Conservation (phyloP, 768 basidiomycete species). For the Auricularia sp. region DNA sequence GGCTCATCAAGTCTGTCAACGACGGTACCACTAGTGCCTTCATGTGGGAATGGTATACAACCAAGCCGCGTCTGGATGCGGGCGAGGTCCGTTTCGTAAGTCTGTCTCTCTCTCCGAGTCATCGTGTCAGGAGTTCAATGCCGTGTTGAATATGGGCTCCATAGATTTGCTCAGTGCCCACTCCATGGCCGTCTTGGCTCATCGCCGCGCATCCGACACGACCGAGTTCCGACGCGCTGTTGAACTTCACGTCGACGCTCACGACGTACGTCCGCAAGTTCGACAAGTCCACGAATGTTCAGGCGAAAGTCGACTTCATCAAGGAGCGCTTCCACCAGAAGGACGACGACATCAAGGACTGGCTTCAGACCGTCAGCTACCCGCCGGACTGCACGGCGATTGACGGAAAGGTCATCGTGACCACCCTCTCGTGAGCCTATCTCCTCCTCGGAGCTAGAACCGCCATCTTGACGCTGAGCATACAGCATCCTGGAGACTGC, state of each 20-base stretch:
- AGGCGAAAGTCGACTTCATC: conserved; percentile 62
- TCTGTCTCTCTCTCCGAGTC: conserved; percentile 9
- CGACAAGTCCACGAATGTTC: conserved; percentile 25
- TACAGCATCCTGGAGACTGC: conserved; percentile 63
- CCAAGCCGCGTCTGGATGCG: conserved; percentile 68
- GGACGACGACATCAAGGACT: conserved; percentile 74
- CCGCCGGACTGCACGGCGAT: conserved; percentile 56
- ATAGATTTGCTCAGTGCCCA: conserved; percentile 76
- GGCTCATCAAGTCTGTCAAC: conserved; percentile 79
- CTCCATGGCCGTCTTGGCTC: conserved; percentile 96
- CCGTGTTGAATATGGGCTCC: background rate
- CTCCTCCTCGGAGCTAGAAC: background rate
- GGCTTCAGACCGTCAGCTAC: conserved; percentile 74
- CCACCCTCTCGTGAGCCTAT: conserved; percentile 57
- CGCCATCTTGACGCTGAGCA: conserved; percentile 1
- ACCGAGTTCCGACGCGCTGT: conserved; percentile 45
- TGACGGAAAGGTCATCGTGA: conserved; percentile 48
- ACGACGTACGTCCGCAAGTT: conserved; percentile 59
- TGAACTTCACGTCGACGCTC: conserved; percentile 51
- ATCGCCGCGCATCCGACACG: conserved; percentile 73
- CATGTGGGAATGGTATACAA: conserved; percentile 92
- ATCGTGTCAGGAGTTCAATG: background rate
- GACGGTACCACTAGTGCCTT: conserved; percentile 81
- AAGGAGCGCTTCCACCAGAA: conserved; percentile 55
- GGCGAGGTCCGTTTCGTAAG: conserved; percentile 78